phyloP scores from a whole-genome alignment of 2,329 filamentous ascomycete genomes.

The Monilinia vaccinii-corymbosi region DNA sequence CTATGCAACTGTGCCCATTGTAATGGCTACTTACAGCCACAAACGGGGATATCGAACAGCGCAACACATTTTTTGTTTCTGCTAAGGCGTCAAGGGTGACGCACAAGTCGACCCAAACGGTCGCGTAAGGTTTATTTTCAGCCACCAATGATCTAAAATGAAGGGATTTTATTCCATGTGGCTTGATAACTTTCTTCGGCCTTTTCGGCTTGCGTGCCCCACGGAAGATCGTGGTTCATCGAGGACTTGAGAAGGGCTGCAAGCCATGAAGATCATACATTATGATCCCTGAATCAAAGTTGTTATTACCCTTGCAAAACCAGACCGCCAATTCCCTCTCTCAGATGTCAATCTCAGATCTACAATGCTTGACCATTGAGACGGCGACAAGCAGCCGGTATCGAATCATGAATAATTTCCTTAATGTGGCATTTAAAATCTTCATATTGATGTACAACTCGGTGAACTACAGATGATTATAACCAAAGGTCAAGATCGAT shows the following conservation, averaged over 20 bases:
- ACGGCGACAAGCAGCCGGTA: slow-evolving; percentile 1
- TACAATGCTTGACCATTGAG: neutral
- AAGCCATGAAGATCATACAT: slow-evolving; percentile 29
- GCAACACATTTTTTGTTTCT: slow-evolving; percentile 21
- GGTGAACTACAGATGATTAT: neutral
- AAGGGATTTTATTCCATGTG: slow-evolving; percentile 12
- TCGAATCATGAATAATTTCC: neutral
- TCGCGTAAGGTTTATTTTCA: slow-evolving; percentile 6
- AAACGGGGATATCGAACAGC: slow-evolving; percentile 20
- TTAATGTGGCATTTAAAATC: neutral
- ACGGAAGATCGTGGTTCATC: slow-evolving; percentile 30
- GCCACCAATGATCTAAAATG: slow-evolving; percentile 9
- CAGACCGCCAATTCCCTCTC: slow-evolving; percentile 30
- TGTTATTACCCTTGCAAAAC: slow-evolving; percentile 19
- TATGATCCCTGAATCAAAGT: slow-evolving; percentile 1
- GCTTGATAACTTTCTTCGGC: slow-evolving; percentile 14
- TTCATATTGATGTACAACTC: neutral
- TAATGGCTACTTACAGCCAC: slow-evolving; percentile 12
- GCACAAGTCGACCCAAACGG: slow-evolving; percentile 10
- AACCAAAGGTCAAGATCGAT: slow-evolving; percentile 18
- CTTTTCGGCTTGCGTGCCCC: slow-evolving; percentile 14
- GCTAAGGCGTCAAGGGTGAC: slow-evolving; percentile 22
- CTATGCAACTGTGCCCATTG: slow-evolving; percentile 5
- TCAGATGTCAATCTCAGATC: slow-evolving; percentile 13
- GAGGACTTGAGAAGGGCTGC: slow-evolving; percentile 22